Conservation (phyloP, 2,329 filamentous ascomycete species). For the Chaetomiaceae sp. region DNA sequence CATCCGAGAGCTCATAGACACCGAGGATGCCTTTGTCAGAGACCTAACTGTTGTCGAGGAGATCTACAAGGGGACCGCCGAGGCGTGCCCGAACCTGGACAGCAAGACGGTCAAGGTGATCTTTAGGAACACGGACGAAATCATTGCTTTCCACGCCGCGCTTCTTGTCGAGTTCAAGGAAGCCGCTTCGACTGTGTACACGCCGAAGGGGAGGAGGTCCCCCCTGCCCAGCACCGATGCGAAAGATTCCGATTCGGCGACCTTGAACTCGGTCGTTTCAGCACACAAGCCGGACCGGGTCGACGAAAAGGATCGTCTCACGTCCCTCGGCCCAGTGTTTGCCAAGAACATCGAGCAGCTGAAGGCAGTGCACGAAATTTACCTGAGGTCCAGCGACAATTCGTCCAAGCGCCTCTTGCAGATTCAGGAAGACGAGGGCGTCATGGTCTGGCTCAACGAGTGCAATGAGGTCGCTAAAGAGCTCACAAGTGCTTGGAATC, state of each 20-base stretch:
- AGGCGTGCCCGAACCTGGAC: slow-evolving; percentile 73
- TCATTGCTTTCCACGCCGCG: slow-evolving; percentile 77
- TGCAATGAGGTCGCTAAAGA: slow-evolving; percentile 91
- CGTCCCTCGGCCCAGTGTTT: slow-evolving; percentile 50
- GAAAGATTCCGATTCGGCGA: slow-evolving; percentile 30
- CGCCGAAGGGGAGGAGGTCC: slow-evolving; percentile 50
- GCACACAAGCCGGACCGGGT: slow-evolving; percentile 41
- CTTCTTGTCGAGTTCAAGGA: slow-evolving; percentile 79
- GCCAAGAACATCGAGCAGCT: slow-evolving; percentile 54
- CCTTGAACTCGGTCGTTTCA: slow-evolving; percentile 31
- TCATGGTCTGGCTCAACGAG: slow-evolving; percentile 82
- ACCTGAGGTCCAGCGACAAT: slow-evolving; percentile 58
- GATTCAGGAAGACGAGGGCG: slow-evolving; percentile 59
- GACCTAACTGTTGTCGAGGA: slow-evolving; percentile 98
- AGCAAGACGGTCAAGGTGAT: slow-evolving; percentile 81
- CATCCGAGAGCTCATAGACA: slow-evolving; percentile 88
- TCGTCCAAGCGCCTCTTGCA: slow-evolving; percentile 57
- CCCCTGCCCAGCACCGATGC: slow-evolving; percentile 37
- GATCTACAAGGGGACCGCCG: slow-evolving; percentile 92
- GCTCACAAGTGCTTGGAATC: slow-evolving; percentile 87
- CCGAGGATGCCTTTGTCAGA: slow-evolving; percentile 82
- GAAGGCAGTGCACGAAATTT: slow-evolving; percentile 57
- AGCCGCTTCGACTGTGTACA: slow-evolving; percentile 73
- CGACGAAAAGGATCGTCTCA: slow-evolving; percentile 49
- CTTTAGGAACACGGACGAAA: slow-evolving; percentile 88